A percentile compares a stretch with the other conserved stretches of the same genome.
Evolutionary conservation across 441 rosid genomes (phyloP).

Genomic region (Populus hybrid): DNA sequence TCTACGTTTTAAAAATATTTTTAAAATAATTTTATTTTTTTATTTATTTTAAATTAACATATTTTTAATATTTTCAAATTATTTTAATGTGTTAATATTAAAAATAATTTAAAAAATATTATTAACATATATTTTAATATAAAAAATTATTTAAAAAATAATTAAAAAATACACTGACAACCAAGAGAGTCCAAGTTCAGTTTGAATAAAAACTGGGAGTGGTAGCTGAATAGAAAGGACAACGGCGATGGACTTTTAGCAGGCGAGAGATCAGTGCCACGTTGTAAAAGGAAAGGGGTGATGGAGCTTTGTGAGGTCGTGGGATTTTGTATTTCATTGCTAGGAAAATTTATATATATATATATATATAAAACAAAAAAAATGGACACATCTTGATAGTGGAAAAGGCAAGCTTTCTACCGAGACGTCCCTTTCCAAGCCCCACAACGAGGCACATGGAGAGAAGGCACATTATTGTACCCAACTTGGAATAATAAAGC

Average conservation of each 20-base stretch:
- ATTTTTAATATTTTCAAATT: no score
- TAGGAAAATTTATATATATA: not conserved
- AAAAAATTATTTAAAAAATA: no score
- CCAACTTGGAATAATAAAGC: not conserved
- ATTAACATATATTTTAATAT: no score
- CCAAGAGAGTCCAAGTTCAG: not conserved
- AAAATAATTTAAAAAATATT: no score
- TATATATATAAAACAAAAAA: no score
- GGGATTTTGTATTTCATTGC: not conserved
- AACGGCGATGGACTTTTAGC: conserved; percentile 1
- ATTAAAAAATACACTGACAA: no score
- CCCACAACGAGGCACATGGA: not conserved
- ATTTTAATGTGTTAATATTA: no score
- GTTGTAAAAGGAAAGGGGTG: not conserved
- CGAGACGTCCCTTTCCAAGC: not conserved
- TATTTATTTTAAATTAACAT: no score
- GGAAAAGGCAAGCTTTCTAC: not conserved
- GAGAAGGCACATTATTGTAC: not conserved
- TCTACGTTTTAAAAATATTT: no score
- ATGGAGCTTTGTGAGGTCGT: conserved; percentile 2
- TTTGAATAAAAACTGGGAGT: not conserved
- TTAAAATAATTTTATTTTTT: no score
- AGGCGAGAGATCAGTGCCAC: no score
- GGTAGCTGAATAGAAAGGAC: not conserved
- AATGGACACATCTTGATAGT: not conserved